A percentile compares a stretch with the other conserved stretches of the same genome.
These are phyloP conservation scores for Populus hybrid DNA, from an alignment of 441 rosid species.

Conservation along the genomic window DNA sequence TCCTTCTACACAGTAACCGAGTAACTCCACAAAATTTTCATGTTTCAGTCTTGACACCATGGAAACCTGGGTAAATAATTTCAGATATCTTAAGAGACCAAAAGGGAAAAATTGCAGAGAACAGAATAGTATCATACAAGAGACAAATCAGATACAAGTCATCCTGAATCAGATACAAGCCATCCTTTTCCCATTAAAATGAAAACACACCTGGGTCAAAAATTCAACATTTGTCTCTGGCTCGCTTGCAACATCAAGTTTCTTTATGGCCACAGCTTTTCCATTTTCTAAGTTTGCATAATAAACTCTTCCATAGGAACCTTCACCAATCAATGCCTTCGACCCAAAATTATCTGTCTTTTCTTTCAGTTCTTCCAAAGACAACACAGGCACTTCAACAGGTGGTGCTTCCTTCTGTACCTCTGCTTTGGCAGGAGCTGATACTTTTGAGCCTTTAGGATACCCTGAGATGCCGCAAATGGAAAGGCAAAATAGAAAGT, in stretches of 20 bases:
- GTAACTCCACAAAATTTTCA: constrained; percentile 83
- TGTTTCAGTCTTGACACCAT: constrained; percentile 79
- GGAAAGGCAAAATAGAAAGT: background rate
- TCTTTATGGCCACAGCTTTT: constrained; percentile 77
- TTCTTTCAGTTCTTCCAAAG: constrained; percentile 76
- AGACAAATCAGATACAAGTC: background rate
- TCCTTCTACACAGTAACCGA: constrained; percentile 89
- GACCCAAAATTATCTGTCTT: constrained; percentile 90
- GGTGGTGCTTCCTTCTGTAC: constrained; percentile 67
- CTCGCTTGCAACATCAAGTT: constrained; percentile 80
- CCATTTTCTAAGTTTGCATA: constrained; percentile 65
- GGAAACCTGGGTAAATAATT: constrained; percentile 48
- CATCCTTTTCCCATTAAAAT: background rate
- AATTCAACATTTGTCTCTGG: constrained; percentile 78
- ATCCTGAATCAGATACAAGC: background rate
- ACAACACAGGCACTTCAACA: constrained; percentile 74
- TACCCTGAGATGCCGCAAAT: constrained; percentile 39
- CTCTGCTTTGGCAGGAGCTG: constrained; percentile 55
- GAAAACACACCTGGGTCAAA: constrained; percentile 64
- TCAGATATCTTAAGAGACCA: background rate
- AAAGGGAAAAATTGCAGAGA: background rate
- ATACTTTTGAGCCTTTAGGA: constrained; percentile 48
- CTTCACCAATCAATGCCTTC: constrained; percentile 95
- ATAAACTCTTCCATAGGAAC: constrained; percentile 95
- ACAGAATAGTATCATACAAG: background rate